Evolutionary conservation across 306 rosid species (phyloP).

Genomic region (Styphnolobium japonicum): DNA sequence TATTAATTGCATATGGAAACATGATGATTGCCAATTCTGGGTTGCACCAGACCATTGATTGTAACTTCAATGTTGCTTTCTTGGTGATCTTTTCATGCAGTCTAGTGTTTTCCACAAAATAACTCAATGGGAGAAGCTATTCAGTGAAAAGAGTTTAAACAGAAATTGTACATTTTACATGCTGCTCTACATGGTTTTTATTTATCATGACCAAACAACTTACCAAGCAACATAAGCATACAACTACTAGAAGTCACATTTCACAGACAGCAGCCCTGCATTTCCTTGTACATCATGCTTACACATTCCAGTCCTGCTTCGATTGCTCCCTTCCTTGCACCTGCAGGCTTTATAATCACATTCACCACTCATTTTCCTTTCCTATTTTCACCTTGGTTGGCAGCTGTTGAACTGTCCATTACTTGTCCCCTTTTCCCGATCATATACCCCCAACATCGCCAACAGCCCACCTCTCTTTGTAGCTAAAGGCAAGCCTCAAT

Average conservation of each 20-base stretch:
- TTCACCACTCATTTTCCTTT: neutral
- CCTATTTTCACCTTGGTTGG: neutral
- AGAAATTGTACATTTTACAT: neutral
- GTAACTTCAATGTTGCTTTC: neutral
- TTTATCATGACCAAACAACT: neutral
- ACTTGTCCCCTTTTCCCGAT: neutral
- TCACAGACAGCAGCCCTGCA: neutral
- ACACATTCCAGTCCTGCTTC: neutral
- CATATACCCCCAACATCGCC: neutral
- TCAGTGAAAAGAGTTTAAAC: neutral
- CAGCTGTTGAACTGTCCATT: neutral
- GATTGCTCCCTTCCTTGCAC: neutral
- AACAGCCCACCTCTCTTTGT: neutral
- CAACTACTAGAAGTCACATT: neutral
- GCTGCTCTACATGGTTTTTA: neutral
- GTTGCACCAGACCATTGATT: constrained; percentile 5
- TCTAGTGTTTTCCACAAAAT: neutral
- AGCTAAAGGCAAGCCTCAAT: neutral
- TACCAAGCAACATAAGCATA: neutral
- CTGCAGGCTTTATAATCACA: constrained; percentile 3
- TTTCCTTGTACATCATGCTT: neutral
- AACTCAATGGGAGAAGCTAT: neutral
- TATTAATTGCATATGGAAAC: neutral
- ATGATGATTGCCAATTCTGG: neutral
- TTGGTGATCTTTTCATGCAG: constrained; percentile 8